These are phyloP conservation scores for Quercus phellos DNA, from an alignment of 331 rosid species.

Conservation along the genomic window DNA sequence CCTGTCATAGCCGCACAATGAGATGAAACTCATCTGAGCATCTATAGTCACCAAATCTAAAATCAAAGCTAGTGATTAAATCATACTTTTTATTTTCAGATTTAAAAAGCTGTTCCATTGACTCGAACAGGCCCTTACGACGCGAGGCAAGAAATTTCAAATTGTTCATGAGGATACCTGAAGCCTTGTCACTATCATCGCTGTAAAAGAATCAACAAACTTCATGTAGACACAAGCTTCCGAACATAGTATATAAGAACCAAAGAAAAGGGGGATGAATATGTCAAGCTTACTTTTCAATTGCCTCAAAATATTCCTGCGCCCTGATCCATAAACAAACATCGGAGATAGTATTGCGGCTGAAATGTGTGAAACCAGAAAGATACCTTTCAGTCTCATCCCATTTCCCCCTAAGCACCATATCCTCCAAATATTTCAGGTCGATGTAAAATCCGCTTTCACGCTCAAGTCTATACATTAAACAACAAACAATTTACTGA, in stretches of 20 bases:
- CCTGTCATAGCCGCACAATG: slow-evolving; percentile 20
- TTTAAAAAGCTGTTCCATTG: slow-evolving; percentile 23
- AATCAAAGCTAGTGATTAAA: neutral
- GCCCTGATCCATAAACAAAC: slow-evolving; percentile 38
- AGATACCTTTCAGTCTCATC: slow-evolving; percentile 43
- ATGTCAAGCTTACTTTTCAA: slow-evolving; percentile 29
- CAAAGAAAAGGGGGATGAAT: too few species aligned
- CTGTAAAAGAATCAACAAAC: slow-evolving; percentile 14
- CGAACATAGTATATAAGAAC: neutral
- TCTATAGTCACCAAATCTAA: neutral
- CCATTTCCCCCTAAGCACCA: slow-evolving; percentile 35
- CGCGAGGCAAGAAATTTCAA: slow-evolving; percentile 16
- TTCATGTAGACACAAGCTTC: neutral
- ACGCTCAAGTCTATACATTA: slow-evolving; percentile 35
- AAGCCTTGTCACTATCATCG: slow-evolving; percentile 22
- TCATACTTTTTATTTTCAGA: slow-evolving; percentile 33
- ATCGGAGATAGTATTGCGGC: slow-evolving; percentile 29
- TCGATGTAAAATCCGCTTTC: slow-evolving; percentile 44
- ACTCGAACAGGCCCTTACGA: slow-evolving; percentile 16
- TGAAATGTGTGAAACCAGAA: slow-evolving; percentile 28
- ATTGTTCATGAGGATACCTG: slow-evolving; percentile 30
- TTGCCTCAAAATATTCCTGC: slow-evolving; percentile 40
- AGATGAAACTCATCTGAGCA: neutral
- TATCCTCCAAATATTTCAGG: slow-evolving; percentile 29
- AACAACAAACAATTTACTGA: neutral